Percentiles rank a stretch among this genome's conserved stretches.
Evolutionary conservation across 1,284 basidiomycete genomes (phyloP).

Genomic region (Heterobasidion annosum): DNA sequence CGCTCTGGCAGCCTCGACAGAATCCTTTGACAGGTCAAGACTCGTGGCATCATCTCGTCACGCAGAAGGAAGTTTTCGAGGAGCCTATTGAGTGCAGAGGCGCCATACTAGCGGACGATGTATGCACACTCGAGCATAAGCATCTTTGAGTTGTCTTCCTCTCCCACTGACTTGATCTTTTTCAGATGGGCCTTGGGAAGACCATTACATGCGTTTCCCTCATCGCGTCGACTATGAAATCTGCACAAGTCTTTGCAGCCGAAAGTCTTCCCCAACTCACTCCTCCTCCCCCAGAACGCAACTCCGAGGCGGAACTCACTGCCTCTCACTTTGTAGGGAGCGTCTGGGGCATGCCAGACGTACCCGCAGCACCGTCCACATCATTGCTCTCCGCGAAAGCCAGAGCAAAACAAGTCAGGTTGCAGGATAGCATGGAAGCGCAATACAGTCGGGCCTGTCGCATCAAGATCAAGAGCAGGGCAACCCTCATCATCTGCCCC

Average conservation of each 20-base stretch:
- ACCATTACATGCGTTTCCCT: slow-evolving; percentile 92
- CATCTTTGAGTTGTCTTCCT: slow-evolving; percentile 4
- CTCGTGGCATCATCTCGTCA: slow-evolving; percentile 81
- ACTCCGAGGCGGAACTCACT: slow-evolving; percentile 31
- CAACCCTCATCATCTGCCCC: slow-evolving; percentile 94
- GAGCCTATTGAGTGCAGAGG: slow-evolving; percentile 78
- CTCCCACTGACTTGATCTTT: slow-evolving; percentile 6
- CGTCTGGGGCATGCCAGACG: slow-evolving; percentile 75
- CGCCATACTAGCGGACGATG: slow-evolving; percentile 90
- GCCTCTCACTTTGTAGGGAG: slow-evolving; percentile 66
- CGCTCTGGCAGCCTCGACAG: slow-evolving; percentile 65
- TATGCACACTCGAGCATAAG: slow-evolving; percentile 31
- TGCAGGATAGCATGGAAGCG: slow-evolving; percentile 62
- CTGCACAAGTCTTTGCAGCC: slow-evolving; percentile 64
- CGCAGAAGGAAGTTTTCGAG: slow-evolving; percentile 63
- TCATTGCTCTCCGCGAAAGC: slow-evolving; percentile 33
- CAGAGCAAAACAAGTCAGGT: slow-evolving; percentile 53
- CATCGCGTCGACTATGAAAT: slow-evolving; percentile 75
- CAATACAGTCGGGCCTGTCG: slow-evolving; percentile 60
- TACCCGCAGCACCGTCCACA: slow-evolving; percentile 17
- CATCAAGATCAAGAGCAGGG: slow-evolving; percentile 76
- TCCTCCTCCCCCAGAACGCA: slow-evolving; percentile 29
- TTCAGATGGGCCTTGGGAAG: slow-evolving; percentile 95
- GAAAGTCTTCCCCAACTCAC: slow-evolving; percentile 35
- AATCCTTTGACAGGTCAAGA: slow-evolving; percentile 40